These are phyloP conservation scores for Yamadazyma buinensis DNA, from an alignment of 1,139 yeast genomes.

Conservation along the genomic window DNA sequence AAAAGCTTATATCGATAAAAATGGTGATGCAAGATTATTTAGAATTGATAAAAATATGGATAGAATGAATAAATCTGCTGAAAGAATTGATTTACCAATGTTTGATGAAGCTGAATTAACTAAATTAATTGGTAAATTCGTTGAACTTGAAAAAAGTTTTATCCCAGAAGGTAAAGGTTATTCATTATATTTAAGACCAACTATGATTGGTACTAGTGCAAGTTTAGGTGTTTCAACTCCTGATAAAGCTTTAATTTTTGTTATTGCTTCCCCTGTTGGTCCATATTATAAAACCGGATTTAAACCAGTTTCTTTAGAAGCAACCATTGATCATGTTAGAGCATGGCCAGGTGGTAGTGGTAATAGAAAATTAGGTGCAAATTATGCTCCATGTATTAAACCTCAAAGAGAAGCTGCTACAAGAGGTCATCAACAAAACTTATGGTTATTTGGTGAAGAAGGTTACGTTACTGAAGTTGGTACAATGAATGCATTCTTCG, in stretches of 20 bases:
- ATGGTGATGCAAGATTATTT: conserved; percentile 74
- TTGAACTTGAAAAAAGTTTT: conserved; percentile 67
- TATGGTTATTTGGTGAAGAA: conserved; percentile 94
- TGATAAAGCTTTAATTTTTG: conserved; percentile 71
- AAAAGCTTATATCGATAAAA: conserved; percentile 80
- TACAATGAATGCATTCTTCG: conserved; percentile 93
- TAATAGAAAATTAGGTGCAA: conserved; percentile 92
- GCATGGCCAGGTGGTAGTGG: conserved; percentile 99
- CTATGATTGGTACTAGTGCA: conserved; percentile 87
- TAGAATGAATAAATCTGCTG: conserved; percentile 85
- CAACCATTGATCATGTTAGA: conserved; percentile 91
- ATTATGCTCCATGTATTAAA: conserved; percentile 90
- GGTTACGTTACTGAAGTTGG: conserved; percentile 93
- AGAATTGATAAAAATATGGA: conserved; percentile 90
- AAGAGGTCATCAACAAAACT: conserved; percentile 89
- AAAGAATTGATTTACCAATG: conserved; percentile 79
- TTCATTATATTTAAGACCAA: conserved; percentile 90
- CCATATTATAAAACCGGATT: conserved; percentile 89
- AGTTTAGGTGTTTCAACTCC: conserved; percentile 85
- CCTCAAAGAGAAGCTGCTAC: conserved; percentile 87
- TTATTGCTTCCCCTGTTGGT: conserved; percentile 94
- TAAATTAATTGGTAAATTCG: conserved; percentile 70
- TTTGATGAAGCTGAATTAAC: conserved; percentile 76
- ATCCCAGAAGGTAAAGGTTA: conserved; percentile 85
- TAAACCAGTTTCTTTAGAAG: conserved; percentile 90